These are phyloP conservation scores for Xylogone sp. DNA, from an alignment of 2,329 filamentous ascomycete species.

Conservation along the genomic window DNA sequence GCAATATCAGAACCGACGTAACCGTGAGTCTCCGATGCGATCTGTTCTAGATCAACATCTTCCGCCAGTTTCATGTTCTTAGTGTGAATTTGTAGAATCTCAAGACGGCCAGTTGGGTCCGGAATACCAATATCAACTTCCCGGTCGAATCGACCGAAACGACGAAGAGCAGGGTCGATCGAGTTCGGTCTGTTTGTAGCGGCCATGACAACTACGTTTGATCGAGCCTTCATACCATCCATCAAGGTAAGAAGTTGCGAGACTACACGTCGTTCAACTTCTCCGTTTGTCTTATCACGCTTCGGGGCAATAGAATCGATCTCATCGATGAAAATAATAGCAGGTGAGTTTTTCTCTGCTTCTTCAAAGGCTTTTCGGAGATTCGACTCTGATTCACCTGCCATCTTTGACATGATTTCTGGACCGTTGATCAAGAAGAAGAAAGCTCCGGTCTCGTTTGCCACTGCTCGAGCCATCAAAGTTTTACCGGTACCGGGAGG, in stretches of 20 bases:
- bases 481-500: conserved; percentile 99
- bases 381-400: conserved; percentile 98
- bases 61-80: conserved; percentile 99
- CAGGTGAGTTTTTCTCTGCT: conserved; percentile 98
- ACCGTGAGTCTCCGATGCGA: conserved; percentile 96
- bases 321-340: conserved; percentile 99
- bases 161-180: conserved; percentile 93
- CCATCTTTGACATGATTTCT: conserved; percentile 99
- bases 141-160: conserved; percentile 97
- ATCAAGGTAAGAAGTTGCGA: conserved; percentile 96
- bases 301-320: conserved; percentile 99
- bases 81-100: conserved; percentile 99
- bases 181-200: conserved; percentile 99
- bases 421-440: conserved; percentile 99
- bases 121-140: conserved; percentile 98
- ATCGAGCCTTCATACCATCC: conserved; percentile 99
- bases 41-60: conserved; percentile 94
- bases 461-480: conserved; percentile 95
- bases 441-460: conserved; percentile 98
- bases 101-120: conserved; percentile 94
- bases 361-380: conserved; percentile 99
- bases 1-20: conserved; percentile 98
- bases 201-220: conserved; percentile 98
- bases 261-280: conserved; percentile 97
- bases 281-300: conserved; percentile 99